These are phyloP conservation scores for Coemansia sp. DNA, from an alignment of 371 early-diverging fungal species.

Conservation along the genomic window DNA sequence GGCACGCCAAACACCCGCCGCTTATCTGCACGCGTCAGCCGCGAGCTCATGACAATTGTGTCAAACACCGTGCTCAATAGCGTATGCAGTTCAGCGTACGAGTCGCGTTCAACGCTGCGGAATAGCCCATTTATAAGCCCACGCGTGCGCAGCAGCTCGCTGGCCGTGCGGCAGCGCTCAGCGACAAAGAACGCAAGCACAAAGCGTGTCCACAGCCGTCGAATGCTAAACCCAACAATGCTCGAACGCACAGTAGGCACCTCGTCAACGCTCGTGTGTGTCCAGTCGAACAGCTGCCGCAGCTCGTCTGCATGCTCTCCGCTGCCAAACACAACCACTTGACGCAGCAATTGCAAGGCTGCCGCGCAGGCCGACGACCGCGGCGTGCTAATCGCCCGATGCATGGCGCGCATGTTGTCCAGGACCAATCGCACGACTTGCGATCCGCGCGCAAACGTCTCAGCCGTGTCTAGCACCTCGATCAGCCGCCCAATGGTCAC, in stretches of 20 bases:
- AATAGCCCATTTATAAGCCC: conserved; percentile 26
- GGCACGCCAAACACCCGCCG: conserved; percentile 26
- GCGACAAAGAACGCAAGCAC: conserved; percentile 41
- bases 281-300: conserved; percentile 43
- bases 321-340: conserved; percentile 25
- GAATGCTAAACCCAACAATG: conserved; percentile 31
- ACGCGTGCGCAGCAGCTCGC: conserved; percentile 30
- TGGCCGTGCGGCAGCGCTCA: conserved; percentile 23
- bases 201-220: conserved; percentile 45
- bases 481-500: conserved; percentile 18
- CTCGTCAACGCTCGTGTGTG: conserved; percentile 15
- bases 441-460: conserved; percentile 18
- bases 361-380: conserved; percentile 40
- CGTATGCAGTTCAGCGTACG: conserved; percentile 38
- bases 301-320: conserved; percentile 44
- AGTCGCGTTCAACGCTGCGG: conserved; percentile 32
- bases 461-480: conserved; percentile 18
- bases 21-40: conserved; percentile 23
- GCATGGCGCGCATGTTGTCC: conserved; percentile 26
- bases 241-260: conserved; percentile 22
- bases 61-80: conserved; percentile 20
- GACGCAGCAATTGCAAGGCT: conserved; percentile 32
- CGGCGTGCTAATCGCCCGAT: conserved; percentile 33
- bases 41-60: conserved; percentile 26
- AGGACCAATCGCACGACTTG: conserved; percentile 25